These are phyloP conservation scores for Mycena chlorophos DNA, from an alignment of 768 basidiomycete genomes.

Conservation along the genomic window DNA sequence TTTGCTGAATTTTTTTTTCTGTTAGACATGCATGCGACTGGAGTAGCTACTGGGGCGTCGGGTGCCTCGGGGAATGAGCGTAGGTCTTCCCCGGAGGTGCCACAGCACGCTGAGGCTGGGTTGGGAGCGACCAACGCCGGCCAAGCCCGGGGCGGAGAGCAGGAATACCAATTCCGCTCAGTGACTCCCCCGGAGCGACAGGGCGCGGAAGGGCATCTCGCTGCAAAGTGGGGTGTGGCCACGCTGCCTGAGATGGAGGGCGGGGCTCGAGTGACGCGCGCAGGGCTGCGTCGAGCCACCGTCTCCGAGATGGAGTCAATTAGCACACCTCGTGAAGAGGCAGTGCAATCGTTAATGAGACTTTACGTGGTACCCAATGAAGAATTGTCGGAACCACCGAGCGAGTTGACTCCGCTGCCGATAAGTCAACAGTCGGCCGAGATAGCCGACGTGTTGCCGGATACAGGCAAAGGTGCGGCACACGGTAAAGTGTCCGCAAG, in stretches of 20 bases:
- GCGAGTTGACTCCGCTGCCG: not conserved
- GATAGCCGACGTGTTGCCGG: not conserved
- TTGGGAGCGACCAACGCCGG: not conserved
- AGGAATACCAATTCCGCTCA: not conserved
- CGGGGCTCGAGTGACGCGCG: not conserved
- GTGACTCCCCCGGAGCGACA: not conserved
- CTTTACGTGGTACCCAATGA: too few relatives aligned
- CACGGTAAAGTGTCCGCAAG: not conserved
- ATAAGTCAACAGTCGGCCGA: not conserved
- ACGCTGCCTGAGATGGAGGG: not conserved
- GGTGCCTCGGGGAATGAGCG: not conserved
- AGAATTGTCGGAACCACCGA: not conserved
- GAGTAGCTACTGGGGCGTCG: not conserved
- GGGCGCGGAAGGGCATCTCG: not conserved
- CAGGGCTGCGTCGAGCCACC: not conserved
- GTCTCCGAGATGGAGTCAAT: not conserved
- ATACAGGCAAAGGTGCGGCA: not conserved
- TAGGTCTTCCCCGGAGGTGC: not conserved
- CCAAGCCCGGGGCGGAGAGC: not conserved
- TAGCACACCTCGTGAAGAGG: not conserved
- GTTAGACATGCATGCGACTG: not conserved
- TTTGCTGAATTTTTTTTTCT: conserved; percentile 1
- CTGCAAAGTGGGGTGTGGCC: not conserved
- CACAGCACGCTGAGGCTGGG: not conserved
- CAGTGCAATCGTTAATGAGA: too few relatives aligned